Percentiles rank a stretch among this genome's conserved stretches.
Conservation (phyloP, 164 flowering plant species). For the Tetracentron sinense region DNA sequence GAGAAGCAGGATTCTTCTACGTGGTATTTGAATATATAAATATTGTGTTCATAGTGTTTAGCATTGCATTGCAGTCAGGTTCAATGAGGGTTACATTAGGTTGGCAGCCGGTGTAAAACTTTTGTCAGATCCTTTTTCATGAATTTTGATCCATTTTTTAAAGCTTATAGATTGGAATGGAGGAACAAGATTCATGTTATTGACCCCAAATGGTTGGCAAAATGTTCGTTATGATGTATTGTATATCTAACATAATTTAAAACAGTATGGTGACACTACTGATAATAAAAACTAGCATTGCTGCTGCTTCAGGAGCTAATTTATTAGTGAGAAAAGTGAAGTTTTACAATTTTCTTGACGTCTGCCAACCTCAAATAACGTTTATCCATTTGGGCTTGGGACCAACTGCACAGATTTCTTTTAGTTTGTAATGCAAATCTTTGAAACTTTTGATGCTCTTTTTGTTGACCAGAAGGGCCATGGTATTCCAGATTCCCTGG, state of each 20-base stretch:
- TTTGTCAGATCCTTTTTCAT: too few relatives aligned
- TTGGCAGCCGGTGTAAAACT: too few relatives aligned
- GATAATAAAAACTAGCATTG: background rate
- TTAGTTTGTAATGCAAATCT: background rate
- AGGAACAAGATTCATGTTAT: too few relatives aligned
- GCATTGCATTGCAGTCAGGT: background rate
- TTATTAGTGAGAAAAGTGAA: background rate
- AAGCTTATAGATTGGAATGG: too few relatives aligned
- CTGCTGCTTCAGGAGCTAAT: background rate
- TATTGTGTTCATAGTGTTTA: background rate
- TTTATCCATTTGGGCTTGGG: too few relatives aligned
- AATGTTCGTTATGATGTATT: too few relatives aligned
- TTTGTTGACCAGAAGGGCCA: slow-evolving; percentile 67
- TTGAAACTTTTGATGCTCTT: background rate
- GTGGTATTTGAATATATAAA: slow-evolving; percentile 47
- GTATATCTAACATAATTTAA: too few relatives aligned
- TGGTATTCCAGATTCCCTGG: slow-evolving; percentile 76
- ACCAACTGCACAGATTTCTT: background rate
- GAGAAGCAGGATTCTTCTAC: slow-evolving; percentile 86
- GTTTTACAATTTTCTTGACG: background rate
- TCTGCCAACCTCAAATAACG: too few relatives aligned
- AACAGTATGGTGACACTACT: background rate
- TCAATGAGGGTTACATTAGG: too few relatives aligned
- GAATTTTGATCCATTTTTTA: too few relatives aligned
- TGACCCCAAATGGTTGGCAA: too few relatives aligned